These are phyloP conservation scores for Scedosporium aurantiacum DNA, from an alignment of 2,329 filamentous ascomycete genomes.

Conservation along the genomic window DNA sequence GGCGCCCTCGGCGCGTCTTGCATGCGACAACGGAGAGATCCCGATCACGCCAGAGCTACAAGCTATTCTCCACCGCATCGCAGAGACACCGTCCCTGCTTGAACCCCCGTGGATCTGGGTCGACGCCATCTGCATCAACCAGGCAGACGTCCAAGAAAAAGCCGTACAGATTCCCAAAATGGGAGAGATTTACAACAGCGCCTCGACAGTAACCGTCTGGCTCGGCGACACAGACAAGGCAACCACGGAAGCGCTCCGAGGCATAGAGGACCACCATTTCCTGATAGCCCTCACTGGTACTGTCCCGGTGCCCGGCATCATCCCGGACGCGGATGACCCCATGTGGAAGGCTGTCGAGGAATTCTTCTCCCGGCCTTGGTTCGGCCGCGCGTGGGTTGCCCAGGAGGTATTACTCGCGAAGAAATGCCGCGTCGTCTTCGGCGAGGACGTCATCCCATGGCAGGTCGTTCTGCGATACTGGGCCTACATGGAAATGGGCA, in stretches of 20 bases:
- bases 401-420: slow-evolving; percentile 18
- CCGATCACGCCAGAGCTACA: not conserved
- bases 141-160: slow-evolving; percentile 11
- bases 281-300: not conserved
- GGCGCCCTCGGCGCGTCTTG: not conserved
- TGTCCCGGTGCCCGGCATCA: not conserved
- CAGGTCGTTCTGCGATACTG: not conserved
- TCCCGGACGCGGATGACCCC: not conserved
- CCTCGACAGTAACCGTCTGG: slow-evolving; percentile 14
- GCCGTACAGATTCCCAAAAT: slow-evolving; percentile 14
- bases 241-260: slow-evolving; percentile 8
- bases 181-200: slow-evolving; percentile 13
- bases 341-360: not conserved
- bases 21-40: not conserved
- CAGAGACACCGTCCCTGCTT: not conserved
- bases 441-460: slow-evolving; percentile 11
- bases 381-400: slow-evolving; percentile 18
- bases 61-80: not conserved
- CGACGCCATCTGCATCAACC: slow-evolving; percentile 17
- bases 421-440: slow-evolving; percentile 16
- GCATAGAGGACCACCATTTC: slow-evolving; percentile 9
- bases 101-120: slow-evolving; percentile 11
- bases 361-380: slow-evolving; percentile 15
- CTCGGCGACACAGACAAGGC: slow-evolving; percentile 12
- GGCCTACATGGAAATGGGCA: not conserved